Evolutionary conservation across 73 alveolate genomes (phyloP).

Genomic region (Paramecium biaurelia): DNA sequence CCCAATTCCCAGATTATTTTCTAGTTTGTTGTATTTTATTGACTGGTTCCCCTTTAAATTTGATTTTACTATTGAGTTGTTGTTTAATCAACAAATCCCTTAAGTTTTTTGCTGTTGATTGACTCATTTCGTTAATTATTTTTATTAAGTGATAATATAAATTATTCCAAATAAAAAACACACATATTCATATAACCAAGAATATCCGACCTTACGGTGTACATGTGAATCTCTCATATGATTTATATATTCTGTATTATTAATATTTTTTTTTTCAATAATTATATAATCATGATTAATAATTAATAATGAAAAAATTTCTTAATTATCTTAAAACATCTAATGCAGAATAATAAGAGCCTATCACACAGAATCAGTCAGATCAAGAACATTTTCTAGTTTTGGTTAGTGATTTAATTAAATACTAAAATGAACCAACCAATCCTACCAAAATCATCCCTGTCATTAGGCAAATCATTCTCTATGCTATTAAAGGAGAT

Average conservation of each 20-base stretch:
- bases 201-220: not conserved
- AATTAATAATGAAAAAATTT: not conserved
- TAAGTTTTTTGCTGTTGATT: conserved; percentile 46
- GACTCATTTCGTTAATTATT: conserved; percentile 51
- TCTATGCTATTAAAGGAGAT: not conserved
- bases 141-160: not conserved
- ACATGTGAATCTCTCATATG: not conserved
- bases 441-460: not conserved
- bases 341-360: not conserved
- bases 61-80: conserved; percentile 13
- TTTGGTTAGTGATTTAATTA: not conserved
- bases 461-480: not conserved
- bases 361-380: not conserved
- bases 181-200: not conserved
- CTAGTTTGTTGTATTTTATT: not conserved
- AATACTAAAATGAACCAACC: not conserved
- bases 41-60: conserved; percentile 49
- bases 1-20: conserved; percentile 52
- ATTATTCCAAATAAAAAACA: not conserved
- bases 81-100: conserved; percentile 36
- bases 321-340: not conserved
- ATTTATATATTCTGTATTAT: not conserved
- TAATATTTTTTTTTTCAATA: not conserved
- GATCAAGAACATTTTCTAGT: not conserved
- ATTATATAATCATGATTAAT: not conserved